Evolutionary conservation across 1,284 basidiomycete genomes (phyloP).

Genomic region (Trametes hirsuta): DNA sequence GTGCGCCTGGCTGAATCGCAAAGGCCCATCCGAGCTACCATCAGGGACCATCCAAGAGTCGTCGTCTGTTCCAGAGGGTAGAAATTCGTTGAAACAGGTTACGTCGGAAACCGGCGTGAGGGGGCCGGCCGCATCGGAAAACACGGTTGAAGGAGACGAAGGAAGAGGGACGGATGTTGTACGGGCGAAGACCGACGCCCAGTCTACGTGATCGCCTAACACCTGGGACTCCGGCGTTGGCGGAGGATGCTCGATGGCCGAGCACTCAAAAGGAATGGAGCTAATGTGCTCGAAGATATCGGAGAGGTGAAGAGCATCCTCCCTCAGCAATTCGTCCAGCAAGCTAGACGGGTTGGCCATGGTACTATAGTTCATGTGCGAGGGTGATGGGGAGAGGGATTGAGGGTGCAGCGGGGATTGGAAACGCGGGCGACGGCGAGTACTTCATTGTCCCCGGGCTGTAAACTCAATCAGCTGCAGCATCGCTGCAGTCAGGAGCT

Average conservation of each 20-base stretch:
- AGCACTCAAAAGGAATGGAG: too few relatives aligned
- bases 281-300: too few relatives aligned
- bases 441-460: not conserved
- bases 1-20: not conserved
- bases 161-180: not conserved
- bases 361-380: not conserved
- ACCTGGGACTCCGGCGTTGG: not conserved
- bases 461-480: slow-evolving; percentile 14
- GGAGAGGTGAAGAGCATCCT: too few relatives aligned
- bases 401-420: not conserved
- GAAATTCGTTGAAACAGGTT: not conserved
- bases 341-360: too few relatives aligned
- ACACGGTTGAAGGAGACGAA: not conserved
- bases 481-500: slow-evolving; percentile 8
- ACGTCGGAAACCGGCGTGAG: not conserved
- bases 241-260: not conserved
- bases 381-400: not conserved
- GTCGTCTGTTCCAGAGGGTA: not conserved
- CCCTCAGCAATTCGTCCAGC: too few relatives aligned
- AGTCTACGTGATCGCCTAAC: not conserved
- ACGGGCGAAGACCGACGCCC: not conserved
- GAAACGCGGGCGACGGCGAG: not conserved
- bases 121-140: not conserved
- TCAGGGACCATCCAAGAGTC: not conserved
- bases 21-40: not conserved